Evolutionary conservation across 495 filamentous ascomycete genomes (phyloP).

Genomic region (Penicillium mononematosum): DNA sequence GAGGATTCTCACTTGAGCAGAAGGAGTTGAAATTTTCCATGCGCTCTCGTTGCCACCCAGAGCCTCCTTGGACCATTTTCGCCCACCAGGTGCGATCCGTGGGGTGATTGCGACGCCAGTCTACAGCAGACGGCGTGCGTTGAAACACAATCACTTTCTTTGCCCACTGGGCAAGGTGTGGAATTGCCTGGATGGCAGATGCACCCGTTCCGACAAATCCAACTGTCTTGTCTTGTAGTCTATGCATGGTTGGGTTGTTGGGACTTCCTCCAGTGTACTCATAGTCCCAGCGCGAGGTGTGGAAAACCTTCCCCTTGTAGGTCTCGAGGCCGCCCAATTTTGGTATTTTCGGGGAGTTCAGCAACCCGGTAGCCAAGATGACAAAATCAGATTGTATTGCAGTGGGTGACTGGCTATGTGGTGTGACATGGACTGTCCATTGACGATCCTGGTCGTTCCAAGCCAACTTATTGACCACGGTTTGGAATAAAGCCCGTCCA

Average conservation of each 20-base stretch:
- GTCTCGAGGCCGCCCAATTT: constrained; percentile 18
- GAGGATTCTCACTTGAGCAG: constrained; percentile 1
- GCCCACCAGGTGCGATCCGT: constrained; percentile 10
- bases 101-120: constrained; percentile 33
- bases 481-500: constrained; percentile 46
- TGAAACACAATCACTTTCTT: constrained; percentile 47
- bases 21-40: constrained; percentile 13
- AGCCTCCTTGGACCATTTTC: constrained; percentile 42
- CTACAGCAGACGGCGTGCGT: constrained; percentile 52
- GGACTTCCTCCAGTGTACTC: constrained; percentile 51
- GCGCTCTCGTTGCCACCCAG: constrained; percentile 45
- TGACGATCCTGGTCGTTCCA: constrained; percentile 13
- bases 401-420: neutral
- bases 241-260: constrained; percentile 38
- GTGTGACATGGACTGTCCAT: neutral
- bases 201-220: constrained; percentile 51
- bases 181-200: constrained; percentile 44
- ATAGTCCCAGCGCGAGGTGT: constrained; percentile 46
- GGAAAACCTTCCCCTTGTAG: constrained; percentile 34
- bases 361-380: constrained; percentile 18
- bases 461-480: constrained; percentile 1
- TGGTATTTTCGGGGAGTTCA: constrained; percentile 30
- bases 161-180: constrained; percentile 34
- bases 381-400: constrained; percentile 19
- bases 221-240: constrained; percentile 42